These are phyloP conservation scores for Pelargonium fulgidum DNA, from an alignment of 441 rosid genomes.

Conservation along the genomic window DNA sequence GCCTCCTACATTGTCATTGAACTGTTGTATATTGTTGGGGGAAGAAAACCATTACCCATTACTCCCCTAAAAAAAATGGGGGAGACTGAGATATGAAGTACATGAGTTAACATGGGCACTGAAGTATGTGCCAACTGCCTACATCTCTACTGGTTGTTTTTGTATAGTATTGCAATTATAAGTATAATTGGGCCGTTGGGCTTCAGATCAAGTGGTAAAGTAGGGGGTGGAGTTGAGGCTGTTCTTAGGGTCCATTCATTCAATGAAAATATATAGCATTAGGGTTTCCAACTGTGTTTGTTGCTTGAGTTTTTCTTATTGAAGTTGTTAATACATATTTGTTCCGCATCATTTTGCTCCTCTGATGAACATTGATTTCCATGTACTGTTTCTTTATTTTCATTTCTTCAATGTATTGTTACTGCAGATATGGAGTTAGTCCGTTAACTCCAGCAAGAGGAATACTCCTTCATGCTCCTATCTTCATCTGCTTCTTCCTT, in stretches of 20 bases:
- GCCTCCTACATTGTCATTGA: background rate
- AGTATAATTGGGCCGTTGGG: background rate
- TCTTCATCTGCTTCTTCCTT: conserved; percentile 47
- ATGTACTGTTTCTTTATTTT: background rate
- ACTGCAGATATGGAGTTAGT: conserved; percentile 33
- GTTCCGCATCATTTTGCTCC: background rate
- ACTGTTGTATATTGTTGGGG: background rate
- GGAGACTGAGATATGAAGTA: background rate
- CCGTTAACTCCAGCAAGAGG: conserved; percentile 49
- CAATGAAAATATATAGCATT: background rate
- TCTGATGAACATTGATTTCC: background rate
- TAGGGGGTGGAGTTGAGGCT: background rate
- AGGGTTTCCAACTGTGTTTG: background rate
- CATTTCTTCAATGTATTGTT: conserved; percentile 3
- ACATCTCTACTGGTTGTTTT: background rate
- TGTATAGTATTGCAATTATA: background rate
- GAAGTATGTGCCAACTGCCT: background rate
- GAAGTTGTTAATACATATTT: background rate
- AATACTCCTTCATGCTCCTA: conserved; percentile 43
- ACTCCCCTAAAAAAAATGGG: background rate
- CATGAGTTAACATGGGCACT: background rate
- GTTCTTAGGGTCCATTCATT: background rate
- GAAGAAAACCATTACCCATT: background rate
- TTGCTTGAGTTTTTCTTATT: background rate
- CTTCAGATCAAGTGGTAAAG: background rate